Base-by-base conservation (phyloP, 2,329 filamentous ascomycete species). In the Epichloe gansuensis region DNA sequence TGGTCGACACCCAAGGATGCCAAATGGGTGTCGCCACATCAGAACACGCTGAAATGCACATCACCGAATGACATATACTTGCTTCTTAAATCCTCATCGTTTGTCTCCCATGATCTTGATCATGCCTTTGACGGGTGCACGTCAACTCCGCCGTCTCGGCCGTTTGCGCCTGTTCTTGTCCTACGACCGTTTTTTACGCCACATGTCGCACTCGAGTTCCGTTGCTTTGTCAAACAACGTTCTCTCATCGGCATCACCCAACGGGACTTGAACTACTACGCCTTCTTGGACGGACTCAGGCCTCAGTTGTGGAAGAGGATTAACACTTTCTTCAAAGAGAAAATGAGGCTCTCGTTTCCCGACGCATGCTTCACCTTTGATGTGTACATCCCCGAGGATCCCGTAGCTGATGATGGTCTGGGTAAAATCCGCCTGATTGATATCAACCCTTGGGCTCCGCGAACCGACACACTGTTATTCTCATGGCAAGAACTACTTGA, bases 1-100 rank as follows among this genome's bases (percentile, higher is more conserved):
- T 98, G 93, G 93, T 96, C 90, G 5, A 84, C 89, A 4, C 93
- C 93, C 4, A 95, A 96, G 67, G 93, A 98, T 64, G 93, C 93
- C 8, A 88, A 87, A 23, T 96, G 89, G 85, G 96, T 98, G 67
- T 81, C 78, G 69, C 83, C 69, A 70, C 65, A 91, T 76, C 68
- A 83, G 61, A 98, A 98, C 68, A 94, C 87, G 46, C 85, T 96
- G 71, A 89, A 95, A 67, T 98, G 93, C 68, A 83, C 82, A 4
- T 82, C 81, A 0, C 81, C 93, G 3, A 94, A 93, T 65, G 93
- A 98, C 62, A 81, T 98, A 44, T 98, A 97, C 64, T 77, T 97
- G 15, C 77, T 98, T 1, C 77, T 98, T 13, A 98, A 98, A 71
- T 90, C 86, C 62, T 95, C 89, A 27, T 90, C 90, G 61, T 97